Percentiles rank a stretch among this genome's conserved stretches.
phyloP scores from a whole-genome alignment of 345 rosid genomes.

The Populus tremula region DNA sequence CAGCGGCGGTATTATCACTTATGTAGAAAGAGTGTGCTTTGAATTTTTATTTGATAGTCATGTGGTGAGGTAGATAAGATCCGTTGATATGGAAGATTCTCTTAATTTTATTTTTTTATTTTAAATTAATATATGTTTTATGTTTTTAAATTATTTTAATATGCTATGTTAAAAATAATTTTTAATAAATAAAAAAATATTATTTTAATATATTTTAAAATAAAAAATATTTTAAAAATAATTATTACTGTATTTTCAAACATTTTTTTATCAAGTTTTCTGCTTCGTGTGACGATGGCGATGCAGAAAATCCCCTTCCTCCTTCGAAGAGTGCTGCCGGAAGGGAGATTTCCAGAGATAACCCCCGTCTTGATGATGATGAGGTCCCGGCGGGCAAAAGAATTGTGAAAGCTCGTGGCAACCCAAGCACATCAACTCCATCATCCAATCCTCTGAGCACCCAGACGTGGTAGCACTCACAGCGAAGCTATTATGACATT shows the following conservation, averaged over 20 bases:
- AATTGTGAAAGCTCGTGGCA: slow-evolving; percentile 72
- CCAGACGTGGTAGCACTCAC: no score
- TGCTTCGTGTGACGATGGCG: slow-evolving; percentile 43
- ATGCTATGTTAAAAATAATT: no score
- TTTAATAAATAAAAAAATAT: no score
- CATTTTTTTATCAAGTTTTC: background rate
- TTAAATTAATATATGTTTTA: no score
- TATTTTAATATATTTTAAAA: no score
- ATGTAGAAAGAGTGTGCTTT: background rate
- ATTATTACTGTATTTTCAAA: no score
- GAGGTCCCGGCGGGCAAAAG: slow-evolving; percentile 77
- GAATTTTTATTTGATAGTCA: background rate
- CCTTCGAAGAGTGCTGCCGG: slow-evolving; percentile 94
- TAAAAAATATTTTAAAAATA: no score
- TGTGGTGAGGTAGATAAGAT: background rate
- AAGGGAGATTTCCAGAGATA: slow-evolving; percentile 75
- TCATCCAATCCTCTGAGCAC: slow-evolving; percentile 51
- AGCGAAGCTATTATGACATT: no score
- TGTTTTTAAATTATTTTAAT: no score
- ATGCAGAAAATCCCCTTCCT: slow-evolving; percentile 65
- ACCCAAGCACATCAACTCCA: slow-evolving; percentile 40
- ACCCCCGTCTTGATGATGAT: slow-evolving; percentile 82
- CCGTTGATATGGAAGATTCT: slow-evolving; percentile 10
- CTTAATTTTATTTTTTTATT: no score
- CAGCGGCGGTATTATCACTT: no score